Evolutionary conservation across 352 stramenopile species (phyloP).

Genomic region (Phytophthora crassamura): DNA sequence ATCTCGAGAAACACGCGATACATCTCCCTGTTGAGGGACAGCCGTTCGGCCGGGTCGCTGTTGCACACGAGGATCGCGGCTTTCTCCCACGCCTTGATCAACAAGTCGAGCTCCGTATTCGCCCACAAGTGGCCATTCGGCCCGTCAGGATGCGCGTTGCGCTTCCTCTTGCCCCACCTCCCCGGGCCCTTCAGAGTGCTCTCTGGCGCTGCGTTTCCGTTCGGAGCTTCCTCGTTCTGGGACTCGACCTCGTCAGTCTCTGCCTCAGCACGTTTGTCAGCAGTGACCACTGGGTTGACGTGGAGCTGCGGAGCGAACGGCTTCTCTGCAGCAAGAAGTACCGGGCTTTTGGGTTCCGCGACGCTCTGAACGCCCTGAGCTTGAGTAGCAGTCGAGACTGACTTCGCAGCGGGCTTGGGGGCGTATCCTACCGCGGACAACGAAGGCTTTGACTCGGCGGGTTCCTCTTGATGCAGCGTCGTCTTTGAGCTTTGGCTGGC

Average conservation of each 20-base stretch:
- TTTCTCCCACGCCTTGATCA: conserved; percentile 49
- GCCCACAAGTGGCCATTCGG: conserved; percentile 38
- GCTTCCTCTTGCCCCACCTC: conserved; percentile 28
- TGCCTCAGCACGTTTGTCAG: background rate
- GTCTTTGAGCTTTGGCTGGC: background rate
- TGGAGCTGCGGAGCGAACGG: background rate
- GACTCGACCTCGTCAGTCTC: background rate
- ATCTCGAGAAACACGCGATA: conserved; percentile 44
- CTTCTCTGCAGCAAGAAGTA: background rate
- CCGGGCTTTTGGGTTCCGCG: background rate
- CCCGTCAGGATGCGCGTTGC: conserved; percentile 28
- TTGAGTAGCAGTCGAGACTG: background rate
- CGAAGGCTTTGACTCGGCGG: background rate
- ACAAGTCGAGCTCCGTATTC: conserved; percentile 38
- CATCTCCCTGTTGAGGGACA: conserved; percentile 47
- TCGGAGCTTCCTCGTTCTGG: background rate
- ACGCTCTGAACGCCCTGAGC: background rate
- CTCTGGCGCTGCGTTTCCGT: background rate
- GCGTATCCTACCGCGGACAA: background rate
- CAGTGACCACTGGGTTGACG: background rate
- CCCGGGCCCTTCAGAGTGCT: background rate
- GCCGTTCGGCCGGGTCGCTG: conserved; percentile 20
- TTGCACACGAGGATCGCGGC: conserved; percentile 37
- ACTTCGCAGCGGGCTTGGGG: background rate
- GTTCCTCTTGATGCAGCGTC: background rate